Base-by-base conservation (phyloP, 129 eudicot genomes). In the Dittrichia graveolens region DNA sequence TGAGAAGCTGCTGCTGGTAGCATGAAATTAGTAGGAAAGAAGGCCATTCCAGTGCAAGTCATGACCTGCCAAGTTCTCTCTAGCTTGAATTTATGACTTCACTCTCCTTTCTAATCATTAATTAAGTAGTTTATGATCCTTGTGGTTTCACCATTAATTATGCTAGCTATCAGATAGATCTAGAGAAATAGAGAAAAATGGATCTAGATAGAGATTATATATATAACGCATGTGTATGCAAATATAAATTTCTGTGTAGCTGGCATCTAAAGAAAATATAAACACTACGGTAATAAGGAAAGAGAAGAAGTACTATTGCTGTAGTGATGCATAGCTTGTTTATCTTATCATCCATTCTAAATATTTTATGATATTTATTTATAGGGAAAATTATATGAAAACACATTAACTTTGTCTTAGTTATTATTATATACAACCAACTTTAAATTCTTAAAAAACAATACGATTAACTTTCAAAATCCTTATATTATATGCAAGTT, bases 11-110 rank as follows among this genome's bases (percentile, higher is more conserved):
- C 39, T 55, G 37, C 65, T 78, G 84, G 95, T 46, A 87, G 86
- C 92, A 87, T 89, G 84, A 90, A 89, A 81, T 90, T 90, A 62
- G 95, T 63, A 37, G 91, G 85, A 80, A 87, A 87, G 84, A 93
- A 93, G 42, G 84, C 91, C 92, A 92, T 92, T 75, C 43, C 52
- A 74, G 46, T 84, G 83, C 76, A 82, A 78, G 76, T 80, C 88
- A 85, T 88, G 76, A 74, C 77, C 83, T 70, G 34, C 66, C 67
- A 72, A 19, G 46, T 46, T 61, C 11, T 37, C 37, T 49, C 63
- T 63, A 64, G 65, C 56, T 75, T 62, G 71, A 40, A 38, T 39
- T 61, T 12, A 52, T 66, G 66, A 65, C 50, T 67, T 65, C 14
- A 46, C 31, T 77, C 78, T 60, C 62, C 82, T 46, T 54, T 39